These are phyloP conservation scores for Macrophomina tecta DNA, from an alignment of 2,329 filamentous ascomycete species.

Conservation along the genomic window DNA sequence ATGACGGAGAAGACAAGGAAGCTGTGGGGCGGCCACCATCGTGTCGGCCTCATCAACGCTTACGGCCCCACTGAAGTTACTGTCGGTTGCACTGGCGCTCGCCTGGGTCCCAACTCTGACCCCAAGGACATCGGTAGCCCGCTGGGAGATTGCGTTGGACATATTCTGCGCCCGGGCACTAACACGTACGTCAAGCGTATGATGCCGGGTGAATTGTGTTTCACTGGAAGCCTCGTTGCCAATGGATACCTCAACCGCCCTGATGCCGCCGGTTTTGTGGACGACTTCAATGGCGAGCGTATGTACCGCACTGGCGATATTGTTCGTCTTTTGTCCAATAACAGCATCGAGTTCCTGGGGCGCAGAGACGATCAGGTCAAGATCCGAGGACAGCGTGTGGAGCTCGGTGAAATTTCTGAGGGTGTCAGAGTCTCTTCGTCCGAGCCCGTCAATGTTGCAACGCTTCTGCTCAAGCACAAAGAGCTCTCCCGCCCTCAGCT, in stretches of 20 bases:
- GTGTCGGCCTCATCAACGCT: slow-evolving; percentile 28
- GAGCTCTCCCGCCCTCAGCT: slow-evolving; percentile 16
- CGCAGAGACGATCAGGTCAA: slow-evolving; percentile 35
- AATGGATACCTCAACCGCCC: slow-evolving; percentile 34
- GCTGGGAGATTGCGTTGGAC: slow-evolving; percentile 36
- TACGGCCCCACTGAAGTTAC: slow-evolving; percentile 44
- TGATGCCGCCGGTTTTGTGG: slow-evolving; percentile 38
- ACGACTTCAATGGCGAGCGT: slow-evolving; percentile 29
- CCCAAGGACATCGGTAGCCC: slow-evolving; percentile 32
- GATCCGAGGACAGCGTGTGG: slow-evolving; percentile 49
- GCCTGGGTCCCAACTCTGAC: slow-evolving; percentile 30
- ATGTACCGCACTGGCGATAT: slow-evolving; percentile 33
- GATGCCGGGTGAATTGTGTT: slow-evolving; percentile 40
- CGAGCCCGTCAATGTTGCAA: slow-evolving; percentile 15
- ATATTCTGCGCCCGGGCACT: slow-evolving; percentile 39
- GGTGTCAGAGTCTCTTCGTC: slow-evolving; percentile 45
- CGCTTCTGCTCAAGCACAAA: slow-evolving; percentile 23
- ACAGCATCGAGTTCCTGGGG: slow-evolving; percentile 32
- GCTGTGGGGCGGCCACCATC: slow-evolving; percentile 37
- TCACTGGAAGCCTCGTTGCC: slow-evolving; percentile 32
- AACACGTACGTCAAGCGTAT: slow-evolving; percentile 55
- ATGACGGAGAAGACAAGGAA: slow-evolving; percentile 42
- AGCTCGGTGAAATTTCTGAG: slow-evolving; percentile 45
- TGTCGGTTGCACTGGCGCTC: slow-evolving; percentile 36
- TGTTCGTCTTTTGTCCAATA: slow-evolving; percentile 31